phyloP scores from a whole-genome alignment of 2,329 filamentous ascomycete genomes.

The Arthrobotrys iridis region DNA sequence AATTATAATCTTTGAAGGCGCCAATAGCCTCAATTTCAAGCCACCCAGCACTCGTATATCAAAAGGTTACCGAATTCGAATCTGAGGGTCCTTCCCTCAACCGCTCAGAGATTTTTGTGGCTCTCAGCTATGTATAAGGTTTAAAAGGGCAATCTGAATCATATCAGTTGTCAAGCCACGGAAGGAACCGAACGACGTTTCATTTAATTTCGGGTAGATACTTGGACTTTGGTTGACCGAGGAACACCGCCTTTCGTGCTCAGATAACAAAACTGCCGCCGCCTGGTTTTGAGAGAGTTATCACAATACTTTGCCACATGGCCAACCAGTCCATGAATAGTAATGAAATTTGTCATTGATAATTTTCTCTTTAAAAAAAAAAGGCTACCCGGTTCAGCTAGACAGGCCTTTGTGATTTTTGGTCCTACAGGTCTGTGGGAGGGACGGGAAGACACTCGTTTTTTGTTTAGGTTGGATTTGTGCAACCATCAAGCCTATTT shows the following conservation, averaged over 20 bases:
- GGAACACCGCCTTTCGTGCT: not conserved
- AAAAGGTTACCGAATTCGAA: no score
- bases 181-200: slow-evolving; percentile 31
- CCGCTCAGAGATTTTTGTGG: not conserved
- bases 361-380: not conserved
- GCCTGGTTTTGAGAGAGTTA: not conserved
- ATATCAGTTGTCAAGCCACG: slow-evolving; percentile 34
- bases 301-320: not conserved
- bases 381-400: not conserved
- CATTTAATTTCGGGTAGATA: slow-evolving; percentile 12
- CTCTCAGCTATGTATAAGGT: not conserved
- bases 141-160: slow-evolving; percentile 7
- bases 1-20: no score
- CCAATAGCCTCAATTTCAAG: no score
- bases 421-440: no score
- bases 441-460: slow-evolving; percentile 16
- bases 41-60: no score
- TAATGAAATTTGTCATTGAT: not conserved
- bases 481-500: not conserved
- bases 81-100: not conserved
- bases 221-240: not conserved
- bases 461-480: slow-evolving; percentile 28
- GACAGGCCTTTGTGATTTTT: no score
- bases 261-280: slow-evolving; percentile 2
- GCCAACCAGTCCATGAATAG: not conserved